These are phyloP conservation scores for Telfairia occidentalis DNA, from an alignment of 331 rosid species.

Conservation along the genomic window DNA sequence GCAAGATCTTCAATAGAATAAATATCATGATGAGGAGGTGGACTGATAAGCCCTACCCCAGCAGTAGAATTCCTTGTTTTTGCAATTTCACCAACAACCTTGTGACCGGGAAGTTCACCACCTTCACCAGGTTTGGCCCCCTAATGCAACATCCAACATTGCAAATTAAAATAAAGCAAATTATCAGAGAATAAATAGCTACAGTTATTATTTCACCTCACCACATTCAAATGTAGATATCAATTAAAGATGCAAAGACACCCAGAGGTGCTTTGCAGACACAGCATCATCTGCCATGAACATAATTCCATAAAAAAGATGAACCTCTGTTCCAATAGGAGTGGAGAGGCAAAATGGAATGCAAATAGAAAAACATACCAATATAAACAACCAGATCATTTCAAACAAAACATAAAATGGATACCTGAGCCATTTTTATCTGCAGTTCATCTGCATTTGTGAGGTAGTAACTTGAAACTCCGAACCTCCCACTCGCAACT, in stretches of 20 bases:
- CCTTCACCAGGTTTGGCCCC: conserved; percentile 99
- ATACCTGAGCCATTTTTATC: conserved; percentile 99
- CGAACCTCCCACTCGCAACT: conserved; percentile 98
- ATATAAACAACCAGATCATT: neutral
- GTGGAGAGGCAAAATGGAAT: conserved; percentile 17
- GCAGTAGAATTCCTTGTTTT: conserved; percentile 91
- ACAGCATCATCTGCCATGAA: conserved; percentile 50
- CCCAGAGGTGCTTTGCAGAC: conserved; percentile 50
- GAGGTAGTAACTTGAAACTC: conserved; percentile 91
- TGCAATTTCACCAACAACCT: conserved; percentile 90
- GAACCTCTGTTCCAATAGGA: conserved; percentile 30
- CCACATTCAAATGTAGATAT: conserved; percentile 33
- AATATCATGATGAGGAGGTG: conserved; percentile 98
- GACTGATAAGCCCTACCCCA: conserved; percentile 96
- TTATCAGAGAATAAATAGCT: conserved; percentile 8
- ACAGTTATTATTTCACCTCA: conserved; percentile 24
- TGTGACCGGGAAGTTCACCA: conserved; percentile 98
- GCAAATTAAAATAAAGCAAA: conserved; percentile 18
- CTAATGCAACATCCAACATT: conserved; percentile 28
- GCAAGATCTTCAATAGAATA: conserved; percentile 97
- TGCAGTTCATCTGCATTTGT: conserved; percentile 93
- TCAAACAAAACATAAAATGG: conserved; percentile 8
- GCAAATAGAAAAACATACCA: conserved; percentile 1
- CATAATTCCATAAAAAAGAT: conserved; percentile 34
- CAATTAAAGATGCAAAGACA: conserved; percentile 41